Base-by-base conservation (phyloP, 2,329 filamentous ascomycete species). In the Sarocladium kiliense region DNA sequence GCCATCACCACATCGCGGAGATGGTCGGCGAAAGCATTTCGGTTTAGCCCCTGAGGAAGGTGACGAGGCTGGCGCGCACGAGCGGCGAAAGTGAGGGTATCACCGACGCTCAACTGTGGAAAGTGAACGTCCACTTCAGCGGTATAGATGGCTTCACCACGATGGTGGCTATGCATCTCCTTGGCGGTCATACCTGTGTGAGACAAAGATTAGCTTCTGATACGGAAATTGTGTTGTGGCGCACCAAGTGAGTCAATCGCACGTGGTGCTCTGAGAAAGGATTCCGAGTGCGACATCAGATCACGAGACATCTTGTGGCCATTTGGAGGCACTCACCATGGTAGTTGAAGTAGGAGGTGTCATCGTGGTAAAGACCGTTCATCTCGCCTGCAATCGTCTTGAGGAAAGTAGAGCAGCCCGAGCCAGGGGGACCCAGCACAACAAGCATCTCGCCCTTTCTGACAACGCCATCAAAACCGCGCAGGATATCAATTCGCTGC, bases 331-430 rank as follows among this genome's bases (percentile, higher is more conserved):
- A 62, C 68, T 66, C 68, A 77, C 85, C 87, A 68, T 94, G 87
- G 65, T 95, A 96, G 72, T 95, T 93, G 66, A 96, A 84, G 59
- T 89, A 84, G 0, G 88, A 86, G 11, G 76, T 73, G 2, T 86
- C 73, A 49, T 90, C 87, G 14, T 94, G 77, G 61, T 80, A 84
- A 62, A 95, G 85, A 53, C 91, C 91, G 61, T 91, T 87, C 21
- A 87, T 89, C 70, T 95, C 89, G 58, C 91, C 90, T 3, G 89
- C 83, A 61, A 95, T 82, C 0, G 89, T 89, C 75, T 95, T 95
- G 56, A 96, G 76, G 59, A 95, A 86, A 2, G 91, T 95, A 16
- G 88, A 90, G 69, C 91, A 96, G 54, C 88, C 88, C n/a, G 80
- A 79, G 39, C 82, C 82, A 2, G 87, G 87, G 55, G 86, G 87